Evolutionary conservation across 768 basidiomycete species (phyloP), one percentile per base, ranked within the genome.

Genomic region (Lactifluus subvellereus): DNA sequence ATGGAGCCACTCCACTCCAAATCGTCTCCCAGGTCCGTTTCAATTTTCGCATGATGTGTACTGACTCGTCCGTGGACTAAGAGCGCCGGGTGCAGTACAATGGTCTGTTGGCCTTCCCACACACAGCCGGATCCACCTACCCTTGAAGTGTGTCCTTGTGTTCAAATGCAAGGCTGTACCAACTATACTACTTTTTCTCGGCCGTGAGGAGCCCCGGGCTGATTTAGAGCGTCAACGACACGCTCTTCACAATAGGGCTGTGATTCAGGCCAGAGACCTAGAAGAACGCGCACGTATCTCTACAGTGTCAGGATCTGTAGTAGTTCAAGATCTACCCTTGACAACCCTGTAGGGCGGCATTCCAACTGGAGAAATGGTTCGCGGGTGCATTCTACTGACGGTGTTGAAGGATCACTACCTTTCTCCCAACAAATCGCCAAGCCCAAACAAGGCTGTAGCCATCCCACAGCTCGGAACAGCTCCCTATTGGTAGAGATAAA

Each of bases 81-180:
- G 37, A 40, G 27, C 37, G 38, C 54, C 52, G 27, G 37, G 38
- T 53, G 45, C 56, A 66, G 61, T 66, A 7, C 67, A 68, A 6
- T 68, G 67, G 65, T 51, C 30, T 62, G 65, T 30, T 68, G 67
- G 67, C 57, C 66, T 1, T 52, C 65, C 1, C 67, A 68, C 38
- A 68, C 65, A 1, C 57, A 61, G 30, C 37, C 54, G 30, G 30
- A 58, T 53, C 43, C 66, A 14, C 67, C 67, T 4, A 20, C 61
- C 6, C 42, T 61, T 10, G 65, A 66, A 38, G 67, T 63, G 8
- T 53, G 61, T 66, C 32, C 30, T 18, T 27, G 6, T 22, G 18
- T 22, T 62, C 6, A 32, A 14, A 22, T 18, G 53, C 51, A 4
- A 32, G 62, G 57, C 62, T 63, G 37, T 64, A 48, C 48, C 4